Evolutionary conservation across 202 grass and related monocot species (phyloP), one percentile per base, ranked within the genome.

Genomic region (Eragrostis tef): DNA sequence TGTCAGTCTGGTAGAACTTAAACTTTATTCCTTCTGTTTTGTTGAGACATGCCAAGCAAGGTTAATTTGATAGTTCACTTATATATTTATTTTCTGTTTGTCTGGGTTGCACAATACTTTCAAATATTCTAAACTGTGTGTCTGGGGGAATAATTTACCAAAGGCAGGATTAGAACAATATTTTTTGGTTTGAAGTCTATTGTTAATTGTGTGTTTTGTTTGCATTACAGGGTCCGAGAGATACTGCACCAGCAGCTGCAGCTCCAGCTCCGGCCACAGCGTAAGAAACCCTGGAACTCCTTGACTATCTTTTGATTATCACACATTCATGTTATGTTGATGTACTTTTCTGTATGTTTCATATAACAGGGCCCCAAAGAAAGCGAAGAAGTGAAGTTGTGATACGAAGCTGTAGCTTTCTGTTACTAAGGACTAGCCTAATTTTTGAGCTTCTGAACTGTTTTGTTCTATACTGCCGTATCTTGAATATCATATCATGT

Each of bases 301-400:
- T 11, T 68, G 15, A 0, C 2, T 11, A 11, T 77, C 13, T 5
- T 76, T 41, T 45, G 39, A 54, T 67, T 50, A 68, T 24, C 7
- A 44, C 7, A 44, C 42, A 52, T 6, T 62, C 83, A 29, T 64
- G 14, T 53, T 84, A 19, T n/a, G 12, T 14, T 54, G 46, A 45
- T 45, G 43, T 46, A 48, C 34, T 6, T 36, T 7, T 70, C 0
- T 0, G 12, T 17, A 13, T 39, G 34, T 29, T 69, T 26, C 2
- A 52, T 19, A 34, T 81, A 3, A 54, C 81, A 91, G 86, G 29
- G 75, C 89, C 54, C 70, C 89, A 13, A 92, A 88, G 82, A 94
- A 94, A 66, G 52, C 70, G 0, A 94, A 94, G 79, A 92, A 94
- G 79, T 94, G 85, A 92, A 92, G 78, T 7, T 25, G 34, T 87